Conservation (phyloP, 257 asterid genomes). For the Solanum tacnaense region DNA sequence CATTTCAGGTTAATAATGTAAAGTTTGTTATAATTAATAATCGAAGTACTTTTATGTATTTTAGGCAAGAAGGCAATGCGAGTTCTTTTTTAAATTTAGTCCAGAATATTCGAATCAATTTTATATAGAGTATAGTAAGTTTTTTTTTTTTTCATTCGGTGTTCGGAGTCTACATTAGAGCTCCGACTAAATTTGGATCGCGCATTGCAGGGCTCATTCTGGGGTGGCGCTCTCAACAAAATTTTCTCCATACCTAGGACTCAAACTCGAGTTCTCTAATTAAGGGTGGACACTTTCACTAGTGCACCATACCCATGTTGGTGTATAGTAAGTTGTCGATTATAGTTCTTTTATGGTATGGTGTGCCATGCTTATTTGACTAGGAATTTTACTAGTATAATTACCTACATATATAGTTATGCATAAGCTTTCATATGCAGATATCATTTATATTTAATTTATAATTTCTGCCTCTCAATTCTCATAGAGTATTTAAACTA, state of each 20-base stretch:
- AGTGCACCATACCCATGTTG: not conserved
- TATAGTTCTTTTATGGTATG: not conserved
- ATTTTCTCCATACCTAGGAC: too few species aligned
- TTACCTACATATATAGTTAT: not conserved
- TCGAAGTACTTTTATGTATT: not conserved
- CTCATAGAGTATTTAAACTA: not conserved
- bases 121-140: too few species aligned
- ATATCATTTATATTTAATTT: not conserved
- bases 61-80: not conserved
- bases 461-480: not conserved
- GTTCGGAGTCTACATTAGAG: too few species aligned
- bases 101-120: not conserved
- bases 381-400: not conserved
- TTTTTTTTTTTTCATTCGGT: too few species aligned
- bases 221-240: fast-evolving
- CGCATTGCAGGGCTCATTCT: too few species aligned
- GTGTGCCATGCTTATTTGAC: not conserved
- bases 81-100: not conserved
- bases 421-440: not conserved
- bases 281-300: not conserved
- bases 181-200: fast-evolving
- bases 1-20: not conserved
- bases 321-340: not conserved
- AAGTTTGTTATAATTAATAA: not conserved
- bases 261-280: not conserved